Evolutionary conservation across 2,329 filamentous ascomycete genomes (phyloP).

Genomic region (Corynespora cassiicola): DNA sequence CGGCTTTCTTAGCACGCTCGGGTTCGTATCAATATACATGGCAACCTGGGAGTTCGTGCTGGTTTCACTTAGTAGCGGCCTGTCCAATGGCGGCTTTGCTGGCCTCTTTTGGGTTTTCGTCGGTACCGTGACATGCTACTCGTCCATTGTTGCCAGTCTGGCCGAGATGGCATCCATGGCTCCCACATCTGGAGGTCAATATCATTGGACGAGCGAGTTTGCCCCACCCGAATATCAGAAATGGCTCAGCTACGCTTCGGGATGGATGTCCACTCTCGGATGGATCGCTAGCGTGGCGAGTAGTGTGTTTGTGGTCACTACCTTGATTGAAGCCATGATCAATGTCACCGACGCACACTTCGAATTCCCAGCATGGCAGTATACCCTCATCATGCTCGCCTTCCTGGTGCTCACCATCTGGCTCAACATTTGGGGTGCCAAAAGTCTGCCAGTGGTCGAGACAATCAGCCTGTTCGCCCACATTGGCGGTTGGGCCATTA

Average conservation of each 20-base stretch:
- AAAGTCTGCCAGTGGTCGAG: slow-evolving; percentile 38
- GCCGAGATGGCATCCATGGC: slow-evolving; percentile 27
- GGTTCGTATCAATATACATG: slow-evolving; percentile 61
- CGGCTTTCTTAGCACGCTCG: slow-evolving; percentile 57
- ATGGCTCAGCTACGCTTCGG: slow-evolving; percentile 41
- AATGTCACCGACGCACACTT: slow-evolving; percentile 31
- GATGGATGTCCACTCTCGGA: slow-evolving; percentile 44
- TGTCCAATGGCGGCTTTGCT: slow-evolving; percentile 33
- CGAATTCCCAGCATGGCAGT: slow-evolving; percentile 32
- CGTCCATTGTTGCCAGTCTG: slow-evolving; percentile 8
- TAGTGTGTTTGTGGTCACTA: slow-evolving; percentile 42
- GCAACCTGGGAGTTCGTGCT: slow-evolving; percentile 62
- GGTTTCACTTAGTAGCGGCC: slow-evolving; percentile 24
- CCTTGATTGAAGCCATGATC: slow-evolving; percentile 46
- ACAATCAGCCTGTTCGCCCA: slow-evolving; percentile 30
- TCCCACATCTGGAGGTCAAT: slow-evolving; percentile 33
- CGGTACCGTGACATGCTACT: slow-evolving; percentile 3
- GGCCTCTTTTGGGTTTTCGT: slow-evolving; percentile 20
- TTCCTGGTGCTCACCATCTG: slow-evolving; percentile 32
- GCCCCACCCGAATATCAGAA: slow-evolving; percentile 42
- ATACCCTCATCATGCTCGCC: slow-evolving; percentile 31
- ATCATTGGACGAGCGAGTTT: slow-evolving; percentile 33
- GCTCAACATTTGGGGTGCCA: slow-evolving; percentile 51
- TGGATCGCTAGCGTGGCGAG: slow-evolving; percentile 43
- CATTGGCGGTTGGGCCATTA: slow-evolving; percentile 22